Conservation (phyloP, 164 flowering plant genomes). For the Litsea cubeba region DNA sequence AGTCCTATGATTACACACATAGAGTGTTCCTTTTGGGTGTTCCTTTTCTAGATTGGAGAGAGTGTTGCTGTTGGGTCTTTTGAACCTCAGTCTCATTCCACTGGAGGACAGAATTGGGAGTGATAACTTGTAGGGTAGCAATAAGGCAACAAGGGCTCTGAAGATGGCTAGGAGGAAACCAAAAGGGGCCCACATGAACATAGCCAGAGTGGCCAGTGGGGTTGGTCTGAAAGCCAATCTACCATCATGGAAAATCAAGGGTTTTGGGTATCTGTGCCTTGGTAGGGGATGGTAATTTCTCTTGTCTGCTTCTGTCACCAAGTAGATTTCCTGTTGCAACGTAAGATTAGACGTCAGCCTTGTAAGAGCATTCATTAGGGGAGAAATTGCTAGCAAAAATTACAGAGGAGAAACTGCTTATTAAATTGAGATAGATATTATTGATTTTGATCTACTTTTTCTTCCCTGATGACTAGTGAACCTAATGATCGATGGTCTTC, state of each 20-base stretch:
- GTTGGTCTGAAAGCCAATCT: constrained; percentile 52
- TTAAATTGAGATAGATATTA: too few relatives aligned
- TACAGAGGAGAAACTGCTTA: neutral
- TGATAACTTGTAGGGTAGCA: constrained; percentile 29
- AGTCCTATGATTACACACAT: constrained; percentile 68
- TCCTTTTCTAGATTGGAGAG: neutral
- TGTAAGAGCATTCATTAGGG: neutral
- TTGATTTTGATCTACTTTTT: too few relatives aligned
- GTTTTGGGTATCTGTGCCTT: constrained; percentile 42
- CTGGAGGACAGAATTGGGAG: constrained; percentile 14
- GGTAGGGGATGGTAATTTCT: constrained; percentile 30
- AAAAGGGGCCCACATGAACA: constrained; percentile 64
- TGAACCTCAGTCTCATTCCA: constrained; percentile 18
- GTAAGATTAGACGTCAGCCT: neutral
- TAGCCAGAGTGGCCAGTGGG: constrained; percentile 27
- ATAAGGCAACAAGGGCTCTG: constrained; percentile 13
- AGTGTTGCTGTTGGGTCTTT: neutral
- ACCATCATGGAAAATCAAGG: constrained; percentile 67
- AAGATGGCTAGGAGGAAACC: constrained; percentile 30
- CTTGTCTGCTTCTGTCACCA: constrained; percentile 33
- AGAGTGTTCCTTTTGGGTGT: constrained; percentile 27
- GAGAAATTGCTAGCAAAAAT: neutral
- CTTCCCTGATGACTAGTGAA: too few relatives aligned
- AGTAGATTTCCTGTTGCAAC: constrained; percentile 37
- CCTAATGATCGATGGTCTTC: too few relatives aligned